Evolutionary conservation across 768 basidiomycete species (phyloP).

Genomic region (Termitomyces sp.): DNA sequence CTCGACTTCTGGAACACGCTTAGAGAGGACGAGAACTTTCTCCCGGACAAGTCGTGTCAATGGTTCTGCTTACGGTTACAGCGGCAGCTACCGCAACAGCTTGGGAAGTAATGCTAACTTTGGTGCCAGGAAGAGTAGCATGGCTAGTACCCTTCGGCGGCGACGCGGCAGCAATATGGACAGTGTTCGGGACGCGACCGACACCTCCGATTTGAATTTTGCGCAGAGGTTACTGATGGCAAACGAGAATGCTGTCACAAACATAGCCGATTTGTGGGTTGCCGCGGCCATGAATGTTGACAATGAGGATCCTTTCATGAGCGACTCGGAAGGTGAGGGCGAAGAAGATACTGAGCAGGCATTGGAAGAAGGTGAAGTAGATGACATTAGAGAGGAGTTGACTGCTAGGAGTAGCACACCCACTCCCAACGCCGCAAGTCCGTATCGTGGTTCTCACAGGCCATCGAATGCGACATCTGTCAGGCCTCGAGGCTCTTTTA

Average conservation of each 20-base stretch:
- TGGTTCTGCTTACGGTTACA: constrained; percentile 81
- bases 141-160: constrained; percentile 47
- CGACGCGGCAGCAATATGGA: constrained; percentile 47
- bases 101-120: constrained; percentile 44
- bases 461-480: constrained; percentile 24
- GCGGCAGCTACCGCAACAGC: constrained; percentile 49
- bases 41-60: constrained; percentile 56
- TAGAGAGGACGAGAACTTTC: constrained; percentile 43
- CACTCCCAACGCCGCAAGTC: constrained; percentile 1
- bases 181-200: constrained; percentile 32
- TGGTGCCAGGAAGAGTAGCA: constrained; percentile 47
- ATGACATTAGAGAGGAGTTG: constrained; percentile 19
- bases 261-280: constrained; percentile 96
- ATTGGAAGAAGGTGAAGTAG: constrained; percentile 26
- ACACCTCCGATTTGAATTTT: constrained; percentile 65
- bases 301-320: constrained; percentile 77
- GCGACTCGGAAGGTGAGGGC: constrained; percentile 38
- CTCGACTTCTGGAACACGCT: constrained; percentile 30
- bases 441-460: constrained; percentile 23
- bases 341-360: constrained; percentile 22
- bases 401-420: constrained; percentile 16
- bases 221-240: constrained; percentile 87
- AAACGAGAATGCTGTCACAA: constrained; percentile 92
- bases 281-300: constrained; percentile 95
- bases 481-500: constrained; percentile 20